Evolutionary conservation across 202 grass and related monocot genomes (phyloP).

Genomic region (Eragrostis tef): DNA sequence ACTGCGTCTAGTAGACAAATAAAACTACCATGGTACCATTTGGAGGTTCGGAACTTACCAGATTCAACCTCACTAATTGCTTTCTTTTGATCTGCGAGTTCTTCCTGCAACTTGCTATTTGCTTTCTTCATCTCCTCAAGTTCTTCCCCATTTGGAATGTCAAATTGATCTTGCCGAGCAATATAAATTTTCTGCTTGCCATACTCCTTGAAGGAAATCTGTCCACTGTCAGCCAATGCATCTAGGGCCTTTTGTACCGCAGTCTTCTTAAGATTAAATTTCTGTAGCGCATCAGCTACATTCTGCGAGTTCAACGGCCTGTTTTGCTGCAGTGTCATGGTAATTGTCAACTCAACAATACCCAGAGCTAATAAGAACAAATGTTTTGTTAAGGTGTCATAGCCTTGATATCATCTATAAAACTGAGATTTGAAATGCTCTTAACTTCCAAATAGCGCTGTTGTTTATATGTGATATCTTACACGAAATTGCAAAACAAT

Average conservation of each 20-base stretch:
- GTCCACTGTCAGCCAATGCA: conserved; percentile 75
- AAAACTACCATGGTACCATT: conserved; percentile 5
- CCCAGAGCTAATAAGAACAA: conserved; percentile 1
- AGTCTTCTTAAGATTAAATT: conserved; percentile 95
- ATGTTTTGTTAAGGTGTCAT: background rate
- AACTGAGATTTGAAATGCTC: conserved; percentile 5
- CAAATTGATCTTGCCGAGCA: conserved; percentile 90
- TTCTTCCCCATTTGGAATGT: conserved; percentile 88
- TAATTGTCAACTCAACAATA: conserved; percentile 24
- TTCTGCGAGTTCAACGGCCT: conserved; percentile 98
- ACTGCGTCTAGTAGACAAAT: conserved; percentile 14
- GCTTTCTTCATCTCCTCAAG: conserved; percentile 88
- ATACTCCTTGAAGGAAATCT: conserved; percentile 99
- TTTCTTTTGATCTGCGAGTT: conserved; percentile 77
- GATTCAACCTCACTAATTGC: conserved; percentile 76
- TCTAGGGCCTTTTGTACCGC: conserved; percentile 90
- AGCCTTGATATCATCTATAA: background rate
- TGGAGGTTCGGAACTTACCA: conserved; percentile 59
- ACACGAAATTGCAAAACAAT: background rate
- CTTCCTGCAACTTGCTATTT: conserved; percentile 81
- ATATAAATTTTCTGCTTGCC: conserved; percentile 96
- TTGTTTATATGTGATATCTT: background rate
- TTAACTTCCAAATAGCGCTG: background rate
- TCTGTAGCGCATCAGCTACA: conserved; percentile 85
- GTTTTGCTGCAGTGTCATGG: conserved; percentile 74